Base-by-base conservation (phyloP, 345 rosid genomes). In the Arabis hirsuta region DNA sequence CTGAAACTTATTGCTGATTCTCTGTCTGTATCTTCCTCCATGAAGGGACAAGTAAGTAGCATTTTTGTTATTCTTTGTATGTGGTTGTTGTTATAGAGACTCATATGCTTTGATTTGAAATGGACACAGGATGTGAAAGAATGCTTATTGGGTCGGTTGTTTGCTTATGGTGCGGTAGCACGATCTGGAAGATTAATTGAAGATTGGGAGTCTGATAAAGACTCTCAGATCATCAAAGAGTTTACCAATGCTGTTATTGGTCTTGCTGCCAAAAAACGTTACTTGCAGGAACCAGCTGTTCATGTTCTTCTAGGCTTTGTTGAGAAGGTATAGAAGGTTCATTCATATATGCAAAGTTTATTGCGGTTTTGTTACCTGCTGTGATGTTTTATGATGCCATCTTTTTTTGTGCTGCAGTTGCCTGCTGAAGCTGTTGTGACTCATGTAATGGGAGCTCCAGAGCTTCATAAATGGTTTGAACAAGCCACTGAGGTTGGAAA, bases 271-370 rank as follows among this genome's bases (percentile, higher is more conserved):
- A 90, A 90, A 79, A 92, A 88, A 74, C 79, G 88, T 50, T 95
- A 95, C 82, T 79, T 95, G 87, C 97, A 87, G 75, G 99, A 95
- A 83, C 91, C 99, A 68, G 88, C 88, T 64, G 90, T 87, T 66
- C 79, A 80, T 27, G 46, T 92, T 83, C 81, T 90, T 77, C 73
- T 95, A 63, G 87, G 88, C 51, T 67, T 91, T 80, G 83, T 87
- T 26, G 94, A 87, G 50, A 87, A 87, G 92, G 99, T 95, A 83
- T 45, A 55, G 8, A 47, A 31, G 53, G 24, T 39, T 76, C 56
- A 47, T 41, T 56, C 61, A 29, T 46, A 34, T 55, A 64, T 43
- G 38, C 14, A 45, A 57, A 13, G 11, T 65, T 48, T 3, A 20
- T 12, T 47, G 55, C 11, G 9, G 27, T 9, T 65, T 55, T 56